Base-by-base conservation (phyloP, 495 filamentous ascomycete genomes). In the Trichocladium uniseriatum region DNA sequence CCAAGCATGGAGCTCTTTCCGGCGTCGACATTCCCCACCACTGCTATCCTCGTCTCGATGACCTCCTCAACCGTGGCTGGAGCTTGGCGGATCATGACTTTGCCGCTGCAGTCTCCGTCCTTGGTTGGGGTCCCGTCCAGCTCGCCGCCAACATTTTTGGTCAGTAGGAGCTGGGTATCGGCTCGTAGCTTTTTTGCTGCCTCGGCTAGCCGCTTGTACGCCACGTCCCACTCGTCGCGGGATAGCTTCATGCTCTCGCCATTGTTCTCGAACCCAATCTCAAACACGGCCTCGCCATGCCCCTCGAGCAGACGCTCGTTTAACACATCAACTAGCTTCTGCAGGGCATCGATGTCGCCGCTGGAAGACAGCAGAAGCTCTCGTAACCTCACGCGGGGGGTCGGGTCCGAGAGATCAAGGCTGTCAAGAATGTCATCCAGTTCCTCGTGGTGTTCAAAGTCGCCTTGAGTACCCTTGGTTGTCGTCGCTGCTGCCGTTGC, bases 1-100 rank as follows among this genome's bases (percentile, higher is more conserved):
- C 92, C 92, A 0, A 98, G 75, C 84, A 96, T 89, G 47, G 94
- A 97, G 63, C 86, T 91, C 65, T 98, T 98, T 0, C 92, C 92
- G 13, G 92, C 92, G 62, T 98, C 92, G 45, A 97, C 89, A 71
- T 98, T 98, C 10, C 92, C 92, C 15, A 97, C 92, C 2, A 98
- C 92, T 3, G 91, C 92, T 64, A 98, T 91, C 53, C 92, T 72
- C n/a, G 91, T 90, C 75, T 98, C 92, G 44, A 94, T 92, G 40
- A 92, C 81, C 55, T 91, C 83, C 60, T 96, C 91, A 0, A 87
- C 75, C 16, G 77, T 83, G 13, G 75, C 71, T 19, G 89, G 87
- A 19, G 76, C 63, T 61, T 82, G 81, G 43, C 92, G 80, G 45
- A 98, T 79, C 58, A 97, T 74, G 44, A 96, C 62, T 61, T 94